Conservation (phyloP, 345 rosid species). For the Salix purpurea region DNA sequence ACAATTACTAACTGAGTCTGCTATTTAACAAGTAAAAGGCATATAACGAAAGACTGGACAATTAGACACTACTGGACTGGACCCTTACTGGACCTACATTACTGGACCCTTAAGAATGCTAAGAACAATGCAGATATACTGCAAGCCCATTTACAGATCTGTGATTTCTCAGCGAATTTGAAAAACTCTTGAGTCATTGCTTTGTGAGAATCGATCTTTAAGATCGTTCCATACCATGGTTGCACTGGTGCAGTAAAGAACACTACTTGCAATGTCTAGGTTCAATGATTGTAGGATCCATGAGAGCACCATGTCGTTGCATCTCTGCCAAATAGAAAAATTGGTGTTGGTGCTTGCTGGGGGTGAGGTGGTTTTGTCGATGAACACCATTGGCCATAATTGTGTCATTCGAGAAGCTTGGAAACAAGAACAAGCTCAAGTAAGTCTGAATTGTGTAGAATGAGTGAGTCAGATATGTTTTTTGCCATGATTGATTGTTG, state of each 20-base stretch:
- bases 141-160: too few relatives aligned
- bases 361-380: background rate
- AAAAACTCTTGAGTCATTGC: background rate
- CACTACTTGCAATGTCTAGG: background rate
- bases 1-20: too few relatives aligned
- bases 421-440: background rate
- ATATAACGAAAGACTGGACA: too few relatives aligned
- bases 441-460: too few relatives aligned
- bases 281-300: background rate
- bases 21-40: too few relatives aligned
- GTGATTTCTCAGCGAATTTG: conserved; percentile 1
- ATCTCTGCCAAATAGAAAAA: too few relatives aligned
- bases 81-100: too few relatives aligned
- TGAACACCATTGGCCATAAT: background rate
- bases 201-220: background rate
- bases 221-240: background rate
- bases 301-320: background rate
- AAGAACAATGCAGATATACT: too few relatives aligned
- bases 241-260: background rate
- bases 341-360: background rate
- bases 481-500: too few relatives aligned
- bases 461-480: too few relatives aligned
- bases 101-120: too few relatives aligned
- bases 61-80: too few relatives aligned
- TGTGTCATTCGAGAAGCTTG: background rate